phyloP scores from a whole-genome alignment of 2,329 filamentous ascomycete species.

The Ophioceras dolichostomum region DNA sequence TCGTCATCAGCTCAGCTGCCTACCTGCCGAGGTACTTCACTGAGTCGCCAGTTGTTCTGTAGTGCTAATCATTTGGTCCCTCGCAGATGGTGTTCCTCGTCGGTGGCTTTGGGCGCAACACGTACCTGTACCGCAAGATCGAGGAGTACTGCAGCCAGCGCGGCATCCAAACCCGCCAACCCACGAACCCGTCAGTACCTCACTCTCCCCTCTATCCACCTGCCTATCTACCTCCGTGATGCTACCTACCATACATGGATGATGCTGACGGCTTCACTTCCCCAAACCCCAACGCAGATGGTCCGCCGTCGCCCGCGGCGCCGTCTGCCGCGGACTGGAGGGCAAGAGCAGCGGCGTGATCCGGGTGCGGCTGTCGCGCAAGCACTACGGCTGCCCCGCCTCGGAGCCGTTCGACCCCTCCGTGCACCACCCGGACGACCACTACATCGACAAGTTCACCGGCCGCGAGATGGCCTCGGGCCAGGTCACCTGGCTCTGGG shows the following conservation, averaged over 20 bases:
- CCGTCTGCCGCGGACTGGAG: constrained; percentile 10
- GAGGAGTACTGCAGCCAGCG: constrained; percentile 5
- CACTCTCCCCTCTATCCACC: too few relatives aligned
- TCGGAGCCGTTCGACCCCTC: constrained; percentile 3
- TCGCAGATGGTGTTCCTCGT: constrained; percentile 8
- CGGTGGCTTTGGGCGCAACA: constrained; percentile 7
- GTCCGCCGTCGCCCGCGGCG: constrained; percentile 5
- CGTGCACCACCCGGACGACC: constrained; percentile 5
- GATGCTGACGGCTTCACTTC: not conserved
- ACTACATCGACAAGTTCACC: constrained; percentile 6
- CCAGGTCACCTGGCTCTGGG: constrained; percentile 8
- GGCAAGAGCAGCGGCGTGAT: constrained; percentile 5
- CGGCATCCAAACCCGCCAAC: constrained; percentile 5
- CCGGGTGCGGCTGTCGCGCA: constrained; percentile 8
- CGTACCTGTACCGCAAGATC: constrained; percentile 6
- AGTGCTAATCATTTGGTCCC: too few relatives aligned
- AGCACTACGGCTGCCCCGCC: constrained; percentile 9
- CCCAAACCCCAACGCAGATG: not conserved
- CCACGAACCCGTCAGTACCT: not conserved
- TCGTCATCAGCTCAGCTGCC: too few relatives aligned
- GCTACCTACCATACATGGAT: too few relatives aligned
- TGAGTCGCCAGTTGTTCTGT: too few relatives aligned
- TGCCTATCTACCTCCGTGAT: too few relatives aligned
- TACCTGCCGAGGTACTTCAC: too few relatives aligned
- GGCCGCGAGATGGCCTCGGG: constrained; percentile 6